Base-by-base conservation (phyloP, 305 asterid species). In the Fraxinus greggii region DNA sequence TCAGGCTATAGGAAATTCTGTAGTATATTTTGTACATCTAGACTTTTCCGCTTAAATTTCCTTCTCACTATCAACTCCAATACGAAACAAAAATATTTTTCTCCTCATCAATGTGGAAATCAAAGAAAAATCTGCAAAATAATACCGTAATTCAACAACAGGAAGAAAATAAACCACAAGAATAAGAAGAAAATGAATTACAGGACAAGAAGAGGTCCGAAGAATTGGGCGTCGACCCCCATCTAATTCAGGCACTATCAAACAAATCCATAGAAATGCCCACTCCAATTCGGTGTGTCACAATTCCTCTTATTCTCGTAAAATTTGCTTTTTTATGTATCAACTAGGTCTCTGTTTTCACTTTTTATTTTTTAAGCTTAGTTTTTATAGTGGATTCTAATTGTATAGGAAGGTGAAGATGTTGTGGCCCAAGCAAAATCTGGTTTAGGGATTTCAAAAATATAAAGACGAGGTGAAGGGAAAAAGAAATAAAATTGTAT, bases 341-440 rank as follows among this genome's bases (percentile, higher is more conserved):
- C 82, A 45, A 54, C 82, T 38, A 19, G 45, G 19, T 61, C 63
- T 5, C 4, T 59, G 7, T 21, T 9, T 33, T 26, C 0, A n/a
- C 17, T 45, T 32, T 2, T 59, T 17, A 36, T 32, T 2, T 59
- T 17, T 21, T 28, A 7, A 3, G 72, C 1, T 70, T 76, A n/a
- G 31, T 17, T 79, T 63, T 77, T 54, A 76, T 8, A 19, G 70
- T 59, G 31, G 23, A 5, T 54, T 31, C 56, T 40, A 15, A 73
- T 54, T 32, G 26, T 78, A 65, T 65, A 92, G 99, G 97, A 93
- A 92, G 98, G 98, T 5, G 92, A 95, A 90, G 98, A 94, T 80
- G 96, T 95, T 84, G 98, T 94, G 80, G 97, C 98, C 31, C 93
- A 94, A 81, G 98, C 98, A 5, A 95, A 95, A 87, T 94, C 98